These are phyloP conservation scores for Fusarium nisikadoi DNA, from an alignment of 2,329 filamentous ascomycete genomes.

Conservation along the genomic window DNA sequence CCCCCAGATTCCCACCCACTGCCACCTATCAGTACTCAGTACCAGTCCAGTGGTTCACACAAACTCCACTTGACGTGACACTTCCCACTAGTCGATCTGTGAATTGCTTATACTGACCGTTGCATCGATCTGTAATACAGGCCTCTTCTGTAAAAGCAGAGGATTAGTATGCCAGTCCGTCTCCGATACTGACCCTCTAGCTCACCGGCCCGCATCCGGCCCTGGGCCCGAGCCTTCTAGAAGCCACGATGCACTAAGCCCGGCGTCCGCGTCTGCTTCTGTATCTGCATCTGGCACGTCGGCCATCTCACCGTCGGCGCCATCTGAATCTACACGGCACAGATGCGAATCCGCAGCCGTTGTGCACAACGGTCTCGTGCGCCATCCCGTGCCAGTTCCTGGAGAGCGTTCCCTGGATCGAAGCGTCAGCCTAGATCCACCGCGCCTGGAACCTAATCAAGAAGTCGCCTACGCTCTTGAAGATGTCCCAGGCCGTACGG, in stretches of 20 bases:
- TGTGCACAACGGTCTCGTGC: constrained; percentile 43
- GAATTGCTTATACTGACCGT: constrained; percentile 16
- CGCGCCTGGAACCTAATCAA: constrained; percentile 5
- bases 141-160: constrained; percentile 50
- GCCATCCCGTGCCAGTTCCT: constrained; percentile 13
- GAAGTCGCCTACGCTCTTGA: constrained; percentile 52
- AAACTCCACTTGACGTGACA: not conserved
- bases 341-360: constrained; percentile 33
- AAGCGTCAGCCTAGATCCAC: constrained; percentile 5
- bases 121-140: constrained; percentile 31
- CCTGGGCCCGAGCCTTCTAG: constrained; percentile 8
- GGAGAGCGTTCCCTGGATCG: not conserved
- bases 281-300: constrained; percentile 23
- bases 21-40: not conserved
- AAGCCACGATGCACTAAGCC: constrained; percentile 7
- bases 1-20: not conserved
- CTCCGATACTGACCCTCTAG: constrained; percentile 28
- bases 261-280: constrained; percentile 13
- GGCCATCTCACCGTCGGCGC: constrained; percentile 23
- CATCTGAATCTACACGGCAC: constrained; percentile 18
- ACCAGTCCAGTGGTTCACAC: not conserved
- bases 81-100: constrained; percentile 2
- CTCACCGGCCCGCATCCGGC: not conserved
- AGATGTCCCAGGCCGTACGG: constrained; percentile 54
- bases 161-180: constrained; percentile 49